A percentile compares a stretch with the other conserved stretches of the same genome.
Evolutionary conservation across 495 filamentous ascomycete species (phyloP).

Genomic region (Annulohypoxylon bovei): DNA sequence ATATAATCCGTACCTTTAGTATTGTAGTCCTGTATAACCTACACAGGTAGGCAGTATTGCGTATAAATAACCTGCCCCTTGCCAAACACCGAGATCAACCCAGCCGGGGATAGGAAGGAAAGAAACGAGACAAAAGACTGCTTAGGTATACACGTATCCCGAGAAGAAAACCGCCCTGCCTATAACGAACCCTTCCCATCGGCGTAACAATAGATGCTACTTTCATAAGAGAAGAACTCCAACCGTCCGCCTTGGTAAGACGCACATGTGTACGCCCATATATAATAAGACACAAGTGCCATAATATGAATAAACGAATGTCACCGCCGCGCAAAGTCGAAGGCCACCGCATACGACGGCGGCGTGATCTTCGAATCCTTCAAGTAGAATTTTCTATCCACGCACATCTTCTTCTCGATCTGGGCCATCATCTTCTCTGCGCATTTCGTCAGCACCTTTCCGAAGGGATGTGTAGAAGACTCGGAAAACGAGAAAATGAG

Average conservation of each 20-base stretch:
- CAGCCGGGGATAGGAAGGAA: neutral
- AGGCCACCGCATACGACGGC: constrained; percentile 26
- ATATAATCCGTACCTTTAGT: neutral
- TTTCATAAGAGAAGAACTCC: neutral
- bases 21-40: neutral
- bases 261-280: neutral
- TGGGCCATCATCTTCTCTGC: constrained; percentile 47
- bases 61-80: neutral
- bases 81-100: neutral
- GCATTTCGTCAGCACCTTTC: neutral
- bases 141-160: neutral
- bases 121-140: neutral
- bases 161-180: neutral
- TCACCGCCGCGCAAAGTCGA: constrained; percentile 26
- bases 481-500: no score
- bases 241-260: neutral
- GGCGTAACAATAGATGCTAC: no score
- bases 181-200: no score
- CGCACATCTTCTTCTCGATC: constrained; percentile 40
- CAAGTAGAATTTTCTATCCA: constrained; percentile 40
- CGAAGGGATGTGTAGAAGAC: no score
- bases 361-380: constrained; percentile 37
- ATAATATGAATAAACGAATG: neutral
- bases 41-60: neutral
- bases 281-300: neutral